These are phyloP conservation scores for Trametes elegans DNA, from an alignment of 768 basidiomycete genomes.

Conservation along the genomic window DNA sequence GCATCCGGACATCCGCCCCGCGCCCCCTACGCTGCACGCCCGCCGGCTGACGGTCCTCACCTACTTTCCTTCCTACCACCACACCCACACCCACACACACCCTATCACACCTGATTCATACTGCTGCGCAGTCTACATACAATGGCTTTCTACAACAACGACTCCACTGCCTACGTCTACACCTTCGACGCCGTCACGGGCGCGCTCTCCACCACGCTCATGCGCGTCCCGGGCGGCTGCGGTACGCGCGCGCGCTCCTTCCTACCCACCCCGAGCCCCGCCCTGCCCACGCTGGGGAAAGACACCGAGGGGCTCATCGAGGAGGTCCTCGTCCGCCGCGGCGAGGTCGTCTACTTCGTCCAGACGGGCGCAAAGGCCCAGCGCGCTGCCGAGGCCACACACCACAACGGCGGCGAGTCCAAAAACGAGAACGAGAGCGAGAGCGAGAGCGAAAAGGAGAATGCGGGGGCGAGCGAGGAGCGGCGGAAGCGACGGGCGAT, in stretches of 20 bases:
- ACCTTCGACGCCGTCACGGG: conserved; percentile 5
- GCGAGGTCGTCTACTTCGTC: conserved; percentile 5
- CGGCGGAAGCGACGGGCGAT: background rate
- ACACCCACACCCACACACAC: background rate
- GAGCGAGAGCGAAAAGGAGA: conserved; percentile 1
- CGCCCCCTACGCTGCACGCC: background rate
- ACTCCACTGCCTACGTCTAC: conserved; percentile 5
- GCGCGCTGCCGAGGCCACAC: too few relatives aligned
- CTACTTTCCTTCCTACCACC: conserved; percentile 3
- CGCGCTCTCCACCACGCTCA: conserved; percentile 2
- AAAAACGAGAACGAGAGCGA: background rate
- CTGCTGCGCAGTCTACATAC: conserved; percentile 7
- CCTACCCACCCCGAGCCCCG: background rate
- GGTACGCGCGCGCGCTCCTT: background rate
- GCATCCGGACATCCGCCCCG: background rate
- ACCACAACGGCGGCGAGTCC: too few relatives aligned
- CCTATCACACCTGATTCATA: background rate
- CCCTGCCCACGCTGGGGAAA: conserved; percentile 4
- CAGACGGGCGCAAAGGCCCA: background rate
- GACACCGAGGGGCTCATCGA: conserved; percentile 5
- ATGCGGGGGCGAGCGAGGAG: background rate
- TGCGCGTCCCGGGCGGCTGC: conserved; percentile 5
- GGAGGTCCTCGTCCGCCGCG: conserved; percentile 1
- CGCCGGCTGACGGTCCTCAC: background rate
- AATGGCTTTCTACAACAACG: background rate